Evolutionary conservation across 2,329 filamentous ascomycete genomes (phyloP).

Genomic region (Colletotrichum horii): DNA sequence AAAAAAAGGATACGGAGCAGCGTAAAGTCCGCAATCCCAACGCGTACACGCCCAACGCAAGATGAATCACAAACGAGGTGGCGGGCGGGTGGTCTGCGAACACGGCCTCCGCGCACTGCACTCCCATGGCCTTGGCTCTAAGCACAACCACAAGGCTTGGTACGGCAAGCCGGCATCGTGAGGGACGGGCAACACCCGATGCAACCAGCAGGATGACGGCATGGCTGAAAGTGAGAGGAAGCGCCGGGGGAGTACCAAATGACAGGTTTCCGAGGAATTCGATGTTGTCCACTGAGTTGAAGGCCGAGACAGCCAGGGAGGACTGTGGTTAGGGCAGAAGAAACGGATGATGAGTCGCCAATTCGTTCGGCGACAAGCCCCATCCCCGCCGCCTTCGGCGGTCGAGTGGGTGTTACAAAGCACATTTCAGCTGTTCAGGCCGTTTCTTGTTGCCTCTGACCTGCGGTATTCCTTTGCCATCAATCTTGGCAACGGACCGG

Average conservation of each 20-base stretch:
- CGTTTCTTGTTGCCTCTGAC: background rate
- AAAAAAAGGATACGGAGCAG: background rate
- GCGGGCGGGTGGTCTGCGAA: constrained; percentile 1
- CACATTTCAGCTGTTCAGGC: background rate
- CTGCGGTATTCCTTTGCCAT: background rate
- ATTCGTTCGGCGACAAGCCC: background rate
- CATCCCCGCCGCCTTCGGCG: background rate
- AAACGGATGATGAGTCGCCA: background rate
- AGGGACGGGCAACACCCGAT: background rate
- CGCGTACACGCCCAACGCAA: background rate
- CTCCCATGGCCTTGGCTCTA: background rate
- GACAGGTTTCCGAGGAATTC: background rate
- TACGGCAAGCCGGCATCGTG: constrained; percentile 20
- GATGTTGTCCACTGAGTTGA: background rate
- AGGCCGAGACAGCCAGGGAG: background rate
- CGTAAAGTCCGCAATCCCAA: background rate
- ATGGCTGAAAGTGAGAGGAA: background rate
- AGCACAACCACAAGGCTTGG: constrained; percentile 8
- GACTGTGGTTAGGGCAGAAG: background rate
- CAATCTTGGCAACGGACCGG: constrained; percentile 9
- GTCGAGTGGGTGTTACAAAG: background rate
- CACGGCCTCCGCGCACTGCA: background rate
- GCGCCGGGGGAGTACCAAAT: background rate
- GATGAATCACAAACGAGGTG: constrained; percentile 2
- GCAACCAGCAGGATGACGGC: constrained; percentile 10